phyloP scores from a whole-genome alignment of 495 filamentous ascomycete species.

The Melanomma pulvis-pyrius region DNA sequence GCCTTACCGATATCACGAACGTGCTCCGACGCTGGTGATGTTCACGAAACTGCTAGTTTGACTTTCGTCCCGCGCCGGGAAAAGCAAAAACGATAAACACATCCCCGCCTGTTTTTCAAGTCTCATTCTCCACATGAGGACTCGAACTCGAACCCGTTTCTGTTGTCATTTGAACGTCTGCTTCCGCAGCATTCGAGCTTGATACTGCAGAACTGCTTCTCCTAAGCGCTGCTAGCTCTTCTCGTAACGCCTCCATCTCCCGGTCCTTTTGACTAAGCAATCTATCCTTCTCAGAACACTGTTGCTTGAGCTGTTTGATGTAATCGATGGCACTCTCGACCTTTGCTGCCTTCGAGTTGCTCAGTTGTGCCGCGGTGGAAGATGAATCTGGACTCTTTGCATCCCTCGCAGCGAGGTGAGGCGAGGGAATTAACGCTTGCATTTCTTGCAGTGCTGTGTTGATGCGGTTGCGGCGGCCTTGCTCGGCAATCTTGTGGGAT shows the following conservation, averaged over 20 bases:
- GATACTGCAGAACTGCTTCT: slow-evolving; percentile 3
- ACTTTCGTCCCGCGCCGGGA: neutral
- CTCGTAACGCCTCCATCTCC: slow-evolving; percentile 51
- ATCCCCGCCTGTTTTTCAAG: neutral
- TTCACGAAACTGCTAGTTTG: neutral
- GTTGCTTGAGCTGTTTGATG: slow-evolving; percentile 79
- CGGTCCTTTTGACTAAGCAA: slow-evolving; percentile 67
- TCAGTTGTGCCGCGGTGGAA: slow-evolving; percentile 43
- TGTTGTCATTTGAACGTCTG: slow-evolving; percentile 5
- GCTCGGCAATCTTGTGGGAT: slow-evolving; percentile 96
- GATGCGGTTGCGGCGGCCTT: slow-evolving; percentile 91
- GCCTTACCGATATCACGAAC: neutral
- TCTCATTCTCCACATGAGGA: slow-evolving; percentile 6
- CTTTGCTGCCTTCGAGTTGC: slow-evolving; percentile 90
- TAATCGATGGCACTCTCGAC: slow-evolving; percentile 96
- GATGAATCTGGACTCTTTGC: slow-evolving; percentile 47
- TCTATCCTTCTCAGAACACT: slow-evolving; percentile 67
- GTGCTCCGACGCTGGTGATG: neutral
- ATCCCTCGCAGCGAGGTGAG: slow-evolving; percentile 32
- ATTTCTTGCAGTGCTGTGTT: slow-evolving; percentile 90
- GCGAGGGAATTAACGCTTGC: slow-evolving; percentile 70
- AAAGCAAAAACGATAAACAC: neutral
- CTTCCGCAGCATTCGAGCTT: neutral
- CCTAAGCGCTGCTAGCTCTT: slow-evolving; percentile 32
- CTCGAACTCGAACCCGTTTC: slow-evolving; percentile 11